Base-by-base conservation (phyloP, 805 yeast species). In the Teunomyces kruisii region DNA sequence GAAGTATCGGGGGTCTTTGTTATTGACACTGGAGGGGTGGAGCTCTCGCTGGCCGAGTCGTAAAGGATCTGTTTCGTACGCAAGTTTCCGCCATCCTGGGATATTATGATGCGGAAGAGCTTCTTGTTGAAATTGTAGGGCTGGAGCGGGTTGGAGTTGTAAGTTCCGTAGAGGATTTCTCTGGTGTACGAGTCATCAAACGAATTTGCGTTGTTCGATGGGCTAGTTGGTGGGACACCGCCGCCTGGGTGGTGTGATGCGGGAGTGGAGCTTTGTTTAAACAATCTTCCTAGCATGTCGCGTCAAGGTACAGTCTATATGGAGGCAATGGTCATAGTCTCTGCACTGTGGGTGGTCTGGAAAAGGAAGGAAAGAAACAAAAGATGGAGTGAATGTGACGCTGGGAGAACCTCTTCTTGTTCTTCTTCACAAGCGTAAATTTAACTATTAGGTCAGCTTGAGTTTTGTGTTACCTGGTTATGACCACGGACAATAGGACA, bases 31-130 rank as follows among this genome's bases (percentile, higher is more conserved):
- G 33, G 42, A 15, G 32, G 22, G 6, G 22, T 19, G 6, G 22
- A 6, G 22, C 22, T 26, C 6, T 72, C 73, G 12, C 49, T 50
- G 15, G 60, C 59, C 6, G 79, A 67, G 57, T 79, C 84, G 52
- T 61, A 76, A n/a, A 79, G 58, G 2, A 72, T 69, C 50, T 74
- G 80, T 48, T 77, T 79, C 1, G 70, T 56, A 13, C 81, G 55
- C 9, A 79, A 46, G 42, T 55, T 65, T 2, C 76, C 75, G 2
- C 81, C 81, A 52, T 79, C 83, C 54, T 79, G 83, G 6, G 78
- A 62, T 27, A 79, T 63, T 3, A 79, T 57, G 32, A 78, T 52
- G 29, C 83, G 57, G 53, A 74, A 76, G 9, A 52, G 53, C 45
- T 62, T 61, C 24, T 51, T 50, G 44, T 62, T 64, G 40, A 65